These are phyloP conservation scores for Aschersonia sp. DNA, from an alignment of 2,329 filamentous ascomycete genomes.

Conservation along the genomic window DNA sequence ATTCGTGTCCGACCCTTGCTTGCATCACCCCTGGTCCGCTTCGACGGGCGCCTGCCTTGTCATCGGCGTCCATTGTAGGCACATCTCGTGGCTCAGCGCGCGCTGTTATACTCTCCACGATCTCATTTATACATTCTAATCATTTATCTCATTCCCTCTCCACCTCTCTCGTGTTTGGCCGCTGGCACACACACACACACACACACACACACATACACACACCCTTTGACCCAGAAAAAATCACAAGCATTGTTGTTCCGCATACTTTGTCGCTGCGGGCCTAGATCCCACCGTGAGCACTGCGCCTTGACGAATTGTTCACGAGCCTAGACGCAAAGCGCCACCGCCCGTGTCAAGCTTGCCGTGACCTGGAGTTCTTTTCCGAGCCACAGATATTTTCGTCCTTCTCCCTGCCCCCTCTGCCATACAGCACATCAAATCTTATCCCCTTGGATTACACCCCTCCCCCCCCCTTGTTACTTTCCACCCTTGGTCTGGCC, in stretches of 20 bases:
- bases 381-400: background rate
- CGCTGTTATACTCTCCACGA: background rate
- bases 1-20: constrained; percentile 13
- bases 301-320: constrained; percentile 1
- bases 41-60: background rate
- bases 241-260: background rate
- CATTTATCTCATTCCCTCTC: background rate
- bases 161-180: background rate
- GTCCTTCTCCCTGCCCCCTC: background rate
- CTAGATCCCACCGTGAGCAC: constrained; percentile 1
- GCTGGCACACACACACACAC: background rate
- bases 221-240: background rate
- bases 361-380: background rate
- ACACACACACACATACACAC: background rate
- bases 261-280: background rate
- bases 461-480: constrained; percentile 4
- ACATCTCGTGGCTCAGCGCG: background rate
- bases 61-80: background rate
- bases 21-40: constrained; percentile 5
- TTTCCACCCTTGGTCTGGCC: constrained; percentile 1
- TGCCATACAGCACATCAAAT: background rate
- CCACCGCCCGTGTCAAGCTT: constrained; percentile 1
- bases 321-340: constrained; percentile 1
- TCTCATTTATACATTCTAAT: background rate
- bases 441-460: constrained; percentile 3